These are phyloP conservation scores for Rhodotorula kratochvilovae DNA, from an alignment of 768 basidiomycete species.

Conservation along the genomic window DNA sequence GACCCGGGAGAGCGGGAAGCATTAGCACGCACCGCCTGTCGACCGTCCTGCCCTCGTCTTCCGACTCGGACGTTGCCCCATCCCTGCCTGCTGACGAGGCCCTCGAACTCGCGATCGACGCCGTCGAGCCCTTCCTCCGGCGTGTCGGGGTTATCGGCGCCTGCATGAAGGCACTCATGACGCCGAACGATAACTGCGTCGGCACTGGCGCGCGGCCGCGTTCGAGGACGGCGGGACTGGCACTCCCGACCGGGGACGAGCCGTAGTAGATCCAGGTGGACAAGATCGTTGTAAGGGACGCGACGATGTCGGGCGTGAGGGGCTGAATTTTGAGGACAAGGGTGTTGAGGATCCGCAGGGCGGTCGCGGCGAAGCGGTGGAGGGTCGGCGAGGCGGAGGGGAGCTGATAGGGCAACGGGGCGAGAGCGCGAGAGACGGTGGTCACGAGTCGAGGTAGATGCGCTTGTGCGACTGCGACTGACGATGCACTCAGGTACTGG, in stretches of 20 bases:
- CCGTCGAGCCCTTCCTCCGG: background rate
- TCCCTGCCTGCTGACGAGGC: background rate
- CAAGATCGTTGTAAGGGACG: background rate
- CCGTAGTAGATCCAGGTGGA: slow-evolving; percentile 24
- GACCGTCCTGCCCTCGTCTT: background rate
- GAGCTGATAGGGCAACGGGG: slow-evolving; percentile 3
- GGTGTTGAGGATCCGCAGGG: slow-evolving; percentile 20
- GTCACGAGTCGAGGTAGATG: background rate
- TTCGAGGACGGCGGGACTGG: background rate
- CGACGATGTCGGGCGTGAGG: background rate
- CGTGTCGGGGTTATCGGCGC: background rate
- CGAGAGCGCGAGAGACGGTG: slow-evolving; percentile 3
- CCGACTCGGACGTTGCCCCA: too few relatives aligned
- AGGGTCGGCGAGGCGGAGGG: slow-evolving; percentile 3
- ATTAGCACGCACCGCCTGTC: background rate
- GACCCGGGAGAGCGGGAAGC: fast-evolving
- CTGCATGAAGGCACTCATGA: slow-evolving; percentile 23
- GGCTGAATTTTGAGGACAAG: slow-evolving; percentile 2
- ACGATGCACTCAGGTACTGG: slow-evolving; percentile 1
- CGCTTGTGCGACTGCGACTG: fast-evolving
- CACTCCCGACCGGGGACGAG: background rate
- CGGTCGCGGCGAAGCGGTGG: slow-evolving; percentile 21
- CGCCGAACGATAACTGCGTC: slow-evolving; percentile 18
- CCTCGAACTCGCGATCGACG: background rate
- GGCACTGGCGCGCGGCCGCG: background rate